These are phyloP conservation scores for Pseudophaeomoniella oleicola DNA, from an alignment of 2,329 filamentous ascomycete species.

Conservation along the genomic window DNA sequence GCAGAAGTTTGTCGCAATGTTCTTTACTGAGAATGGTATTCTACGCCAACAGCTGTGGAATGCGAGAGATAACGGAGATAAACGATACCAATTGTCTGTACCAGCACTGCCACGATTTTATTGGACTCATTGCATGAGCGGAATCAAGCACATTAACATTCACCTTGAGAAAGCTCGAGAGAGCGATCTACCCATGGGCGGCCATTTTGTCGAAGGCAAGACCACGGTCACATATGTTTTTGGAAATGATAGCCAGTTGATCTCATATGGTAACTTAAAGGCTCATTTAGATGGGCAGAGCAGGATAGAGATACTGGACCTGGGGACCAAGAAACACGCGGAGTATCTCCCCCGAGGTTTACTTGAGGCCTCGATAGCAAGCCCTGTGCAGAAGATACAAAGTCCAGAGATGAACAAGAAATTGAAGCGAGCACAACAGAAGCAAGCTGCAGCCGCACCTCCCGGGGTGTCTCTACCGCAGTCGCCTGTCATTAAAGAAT, in stretches of 20 bases:
- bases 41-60: conserved; percentile 58
- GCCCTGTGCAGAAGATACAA: conserved; percentile 39
- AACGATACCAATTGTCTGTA: conserved; percentile 74
- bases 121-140: conserved; percentile 74
- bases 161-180: conserved; percentile 58
- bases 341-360: conserved; percentile 65
- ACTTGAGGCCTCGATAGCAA: conserved; percentile 28
- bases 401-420: conserved; percentile 46
- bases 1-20: conserved; percentile 63
- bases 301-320: conserved; percentile 74
- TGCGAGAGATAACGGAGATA: conserved; percentile 37
- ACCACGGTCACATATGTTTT: conserved; percentile 85
- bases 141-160: conserved; percentile 73
- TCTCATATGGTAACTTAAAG: conserved; percentile 61
- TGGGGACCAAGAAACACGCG: conserved; percentile 60
- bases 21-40: conserved; percentile 65
- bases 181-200: conserved; percentile 43
- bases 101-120: conserved; percentile 80
- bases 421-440: conserved; percentile 35
- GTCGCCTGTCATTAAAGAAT: conserved; percentile 26
- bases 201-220: conserved; percentile 59
- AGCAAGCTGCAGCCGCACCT: conserved; percentile 21
- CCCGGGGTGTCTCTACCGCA: conserved; percentile 26
- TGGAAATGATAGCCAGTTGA: conserved; percentile 67
- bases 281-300: conserved; percentile 67